Evolutionary conservation across 441 rosid species (phyloP), one percentile per base, ranked within the genome.

Genomic region (Populus trichocarpa): DNA sequence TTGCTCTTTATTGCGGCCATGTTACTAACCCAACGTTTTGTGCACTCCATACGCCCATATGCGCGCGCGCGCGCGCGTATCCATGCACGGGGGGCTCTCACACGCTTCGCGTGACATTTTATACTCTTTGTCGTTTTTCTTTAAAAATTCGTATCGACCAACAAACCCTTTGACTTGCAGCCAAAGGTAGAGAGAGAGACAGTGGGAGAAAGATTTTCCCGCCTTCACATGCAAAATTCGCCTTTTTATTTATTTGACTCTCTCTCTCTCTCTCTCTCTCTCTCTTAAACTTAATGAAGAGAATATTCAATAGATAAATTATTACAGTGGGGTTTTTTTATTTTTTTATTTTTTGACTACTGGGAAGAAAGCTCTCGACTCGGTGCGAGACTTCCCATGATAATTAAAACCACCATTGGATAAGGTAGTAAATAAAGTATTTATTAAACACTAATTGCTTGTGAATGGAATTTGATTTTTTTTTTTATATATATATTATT

Each of bases 111-210:
- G 84, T 85, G 86, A 79, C 81, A 72, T 50, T 69, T 73, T 76
- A 53, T 78, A 59, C 50, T 11, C 35, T 67, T 82, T 87, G 88
- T 87, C 88, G 76, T 84, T 81, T 87, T 53, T 74, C 71, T 30
- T 67, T 75, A 67, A 68, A 79, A 83, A 71, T 84, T 82, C 87
- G 76, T 80, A 75, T 80, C 74, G 80, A 75, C 88, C 88, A 85
- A 85, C 89, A 81, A 84, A 85, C 88, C 57, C 88, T 80, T 88
- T 86, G 91, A 88, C 91, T 86, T 86, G 87, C 87, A 80, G 88
- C 74, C 33, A 32, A 18, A 68, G 30, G 36, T 77, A 59, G 33
- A 8, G 42, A 18, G 6, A 35, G 32, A 30, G 32, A 30, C 4
- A 30, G 32, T 30, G 32, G 32, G 13, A 32, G 32, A 25, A n/a